Percentiles rank a stretch among this genome's conserved stretches.
phyloP scores from a whole-genome alignment of 176 grass and related monocot species.

The Dendrocalamus sinicus region DNA sequence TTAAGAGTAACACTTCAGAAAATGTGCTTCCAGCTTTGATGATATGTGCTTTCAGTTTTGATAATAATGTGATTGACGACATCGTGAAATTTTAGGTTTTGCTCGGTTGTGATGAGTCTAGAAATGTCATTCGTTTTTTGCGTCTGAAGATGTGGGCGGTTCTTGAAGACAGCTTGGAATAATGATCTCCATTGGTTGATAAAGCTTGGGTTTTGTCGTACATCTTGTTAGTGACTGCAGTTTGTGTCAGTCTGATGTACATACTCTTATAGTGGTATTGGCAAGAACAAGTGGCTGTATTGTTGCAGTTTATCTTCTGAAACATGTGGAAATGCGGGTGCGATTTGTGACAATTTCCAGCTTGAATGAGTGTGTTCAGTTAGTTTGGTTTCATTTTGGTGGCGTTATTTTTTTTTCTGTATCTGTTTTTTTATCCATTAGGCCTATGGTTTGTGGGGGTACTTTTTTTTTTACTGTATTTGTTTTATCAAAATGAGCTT shows the following conservation, averaged over 20 bases:
- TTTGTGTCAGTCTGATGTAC: conserved; percentile 48
- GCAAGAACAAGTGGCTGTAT: conserved; percentile 35
- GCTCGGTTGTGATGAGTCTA: conserved; percentile 41
- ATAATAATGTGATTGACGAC: neutral
- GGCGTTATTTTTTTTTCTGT: neutral
- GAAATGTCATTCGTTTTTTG: conserved; percentile 49
- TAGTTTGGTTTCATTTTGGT: conserved; percentile 11
- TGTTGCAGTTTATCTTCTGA: conserved; percentile 40
- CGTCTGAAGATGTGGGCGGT: conserved; percentile 39
- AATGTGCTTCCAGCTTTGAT: neutral
- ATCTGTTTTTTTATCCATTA: neutral
- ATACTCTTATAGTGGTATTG: conserved; percentile 43
- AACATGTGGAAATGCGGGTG: conserved; percentile 33
- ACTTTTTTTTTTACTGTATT: neutral
- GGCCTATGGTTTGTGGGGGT: neutral
- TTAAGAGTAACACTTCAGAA: neutral
- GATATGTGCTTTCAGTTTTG: conserved; percentile 17
- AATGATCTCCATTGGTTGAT: conserved; percentile 46
- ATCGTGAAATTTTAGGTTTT: conserved; percentile 42
- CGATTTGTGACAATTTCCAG: conserved; percentile 39
- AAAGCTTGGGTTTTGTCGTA: conserved; percentile 36
- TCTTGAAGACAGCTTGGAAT: conserved; percentile 52
- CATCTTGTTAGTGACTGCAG: conserved; percentile 46
- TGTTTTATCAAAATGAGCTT: neutral
- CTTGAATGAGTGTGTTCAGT: conserved; percentile 7